Evolutionary conservation across 2,329 filamentous ascomycete species (phyloP), one percentile per base, ranked within the genome.

Genomic region (Drechslerella stenobrocha): DNA sequence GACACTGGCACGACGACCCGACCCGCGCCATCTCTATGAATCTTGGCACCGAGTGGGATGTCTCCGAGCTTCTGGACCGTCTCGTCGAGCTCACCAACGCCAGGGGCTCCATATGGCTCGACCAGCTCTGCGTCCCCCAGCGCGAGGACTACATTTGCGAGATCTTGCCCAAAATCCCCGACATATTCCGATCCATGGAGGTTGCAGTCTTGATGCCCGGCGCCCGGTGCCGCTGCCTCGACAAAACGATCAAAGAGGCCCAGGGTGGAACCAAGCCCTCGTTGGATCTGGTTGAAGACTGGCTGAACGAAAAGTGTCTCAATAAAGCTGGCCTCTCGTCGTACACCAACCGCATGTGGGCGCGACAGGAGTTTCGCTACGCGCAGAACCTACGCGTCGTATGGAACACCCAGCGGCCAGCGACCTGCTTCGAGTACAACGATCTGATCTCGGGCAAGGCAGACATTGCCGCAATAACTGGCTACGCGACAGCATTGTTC

Each of bases 271-370:
- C 5, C 20, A 67, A 47, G 22, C 7, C 28, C 1, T 28, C 46
- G 2, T 26, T 28, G 18, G 63, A 60, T 26, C 44, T 47, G 26
- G 63, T 67, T n/a, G 63, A 67, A 28, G 50, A 56, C 2, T 67
- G 63, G 63, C 15, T 67, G 45, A 53, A 55, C 50, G 47, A 47
- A 24, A 55, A 55, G 15, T 67, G 63, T 28, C 63, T 60, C 37
- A 67, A 67, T 35, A 67, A 67, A 15, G 63, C 63, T 5, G 63
- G 63, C n/a, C 35, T 67, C 1, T 67, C 63, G 7, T 67, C 63
- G 4, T 67, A 67, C 34, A 67, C 63, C n/a, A 67, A 67, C 22
- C 63, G 63, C 11, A 67, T 67, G 63, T 67, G 63, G 63, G 55
- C 63, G n/a, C 45, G 55, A n/a, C 63, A 67, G 45, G 63, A 67